Conservation (phyloP, 75 land plant genomes). For the Chamaecyparis obtusa region DNA sequence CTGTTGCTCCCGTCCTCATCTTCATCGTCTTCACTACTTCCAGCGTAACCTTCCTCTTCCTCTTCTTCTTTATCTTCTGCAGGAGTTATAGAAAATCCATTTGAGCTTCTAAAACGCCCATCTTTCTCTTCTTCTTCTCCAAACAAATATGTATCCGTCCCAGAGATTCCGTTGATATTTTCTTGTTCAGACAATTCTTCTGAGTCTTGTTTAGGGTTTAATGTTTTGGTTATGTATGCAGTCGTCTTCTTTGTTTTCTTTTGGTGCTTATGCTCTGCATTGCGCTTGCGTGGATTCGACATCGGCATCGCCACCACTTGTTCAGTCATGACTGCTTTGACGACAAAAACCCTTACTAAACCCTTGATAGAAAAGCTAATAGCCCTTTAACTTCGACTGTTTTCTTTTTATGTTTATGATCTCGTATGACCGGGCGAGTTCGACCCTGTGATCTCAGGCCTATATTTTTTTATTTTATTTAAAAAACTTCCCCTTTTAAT, state of each 20-base stretch:
- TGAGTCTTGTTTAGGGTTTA: neutral
- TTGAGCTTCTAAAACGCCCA: neutral
- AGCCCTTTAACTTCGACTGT: neutral
- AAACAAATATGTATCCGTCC: neutral
- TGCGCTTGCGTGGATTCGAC: neutral
- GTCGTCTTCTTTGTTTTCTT: too few relatives aligned
- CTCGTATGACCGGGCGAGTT: neutral
- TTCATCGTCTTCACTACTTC: conserved; percentile 20
- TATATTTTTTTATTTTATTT: neutral
- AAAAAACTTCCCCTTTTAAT: too few relatives aligned
- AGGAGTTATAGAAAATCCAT: too few relatives aligned
- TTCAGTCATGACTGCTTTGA: neutral
- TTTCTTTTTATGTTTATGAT: neutral
- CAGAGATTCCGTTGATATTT: neutral
- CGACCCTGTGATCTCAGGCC: neutral
- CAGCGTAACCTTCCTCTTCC: neutral
- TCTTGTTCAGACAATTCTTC: neutral
- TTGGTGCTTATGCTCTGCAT: neutral
- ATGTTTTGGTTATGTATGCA: neutral
- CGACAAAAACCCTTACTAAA: neutral
- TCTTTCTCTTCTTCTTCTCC: neutral
- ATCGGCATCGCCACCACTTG: neutral
- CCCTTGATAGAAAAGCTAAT: neutral
- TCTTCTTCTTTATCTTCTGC: neutral
- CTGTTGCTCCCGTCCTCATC: conserved; percentile 24